Conservation (phyloP, 106 monocot species). For the Dendrobium catenatum region DNA sequence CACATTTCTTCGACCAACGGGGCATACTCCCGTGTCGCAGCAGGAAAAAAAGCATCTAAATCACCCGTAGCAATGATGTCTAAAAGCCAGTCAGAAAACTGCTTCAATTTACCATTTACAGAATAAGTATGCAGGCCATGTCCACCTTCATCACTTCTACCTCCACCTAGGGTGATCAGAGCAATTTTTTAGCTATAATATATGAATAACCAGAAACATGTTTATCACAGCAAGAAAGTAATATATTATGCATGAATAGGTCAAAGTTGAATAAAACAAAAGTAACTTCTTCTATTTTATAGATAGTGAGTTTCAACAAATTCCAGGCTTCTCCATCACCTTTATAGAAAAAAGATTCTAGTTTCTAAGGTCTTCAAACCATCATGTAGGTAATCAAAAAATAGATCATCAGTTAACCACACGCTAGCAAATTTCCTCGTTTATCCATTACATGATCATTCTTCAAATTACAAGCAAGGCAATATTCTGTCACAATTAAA, state of each 20-base stretch:
- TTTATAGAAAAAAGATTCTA: neutral
- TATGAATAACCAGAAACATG: neutral
- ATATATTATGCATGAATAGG: neutral
- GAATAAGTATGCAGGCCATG: constrained; percentile 50
- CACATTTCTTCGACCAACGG: constrained; percentile 94
- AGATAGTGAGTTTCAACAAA: neutral
- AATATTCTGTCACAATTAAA: neutral
- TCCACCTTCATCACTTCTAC: constrained; percentile 17
- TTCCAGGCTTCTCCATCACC: neutral
- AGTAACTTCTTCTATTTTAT: neutral
- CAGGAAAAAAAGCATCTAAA: constrained; percentile 92
- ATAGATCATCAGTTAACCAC: neutral
- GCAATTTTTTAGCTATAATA: neutral
- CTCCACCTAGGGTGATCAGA: constrained; percentile 24
- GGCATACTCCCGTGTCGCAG: constrained; percentile 95
- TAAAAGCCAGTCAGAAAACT: constrained; percentile 89
- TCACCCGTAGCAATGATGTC: constrained; percentile 95
- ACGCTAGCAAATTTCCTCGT: neutral
- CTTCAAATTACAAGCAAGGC: neutral
- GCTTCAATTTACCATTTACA: constrained; percentile 81
- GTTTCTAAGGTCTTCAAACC: neutral
- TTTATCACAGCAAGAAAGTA: neutral
- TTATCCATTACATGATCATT: neutral
- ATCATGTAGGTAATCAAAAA: neutral
- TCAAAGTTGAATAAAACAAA: neutral